Conservation (phyloP, 2,329 filamentous ascomycete species). For the Chaetomiaceae sp. region DNA sequence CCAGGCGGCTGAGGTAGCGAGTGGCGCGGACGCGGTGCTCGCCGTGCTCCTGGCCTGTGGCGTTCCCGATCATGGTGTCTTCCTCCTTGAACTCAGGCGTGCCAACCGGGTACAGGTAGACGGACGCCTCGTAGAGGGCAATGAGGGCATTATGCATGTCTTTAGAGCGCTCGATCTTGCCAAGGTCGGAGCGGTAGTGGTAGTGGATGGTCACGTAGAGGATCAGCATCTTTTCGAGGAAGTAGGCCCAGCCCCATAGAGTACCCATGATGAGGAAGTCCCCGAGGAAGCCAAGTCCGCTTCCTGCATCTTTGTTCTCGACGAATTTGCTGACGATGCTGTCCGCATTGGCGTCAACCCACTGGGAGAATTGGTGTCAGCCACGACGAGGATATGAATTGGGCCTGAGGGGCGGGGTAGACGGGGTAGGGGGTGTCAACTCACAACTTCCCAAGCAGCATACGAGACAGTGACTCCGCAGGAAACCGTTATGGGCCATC, state of each 20-base stretch:
- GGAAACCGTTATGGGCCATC: slow-evolving; percentile 22
- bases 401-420: too few relatives aligned
- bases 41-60: slow-evolving; percentile 22
- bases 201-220: slow-evolving; percentile 28
- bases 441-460: slow-evolving; percentile 17
- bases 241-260: slow-evolving; percentile 27
- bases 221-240: slow-evolving; percentile 27
- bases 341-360: slow-evolving; percentile 15
- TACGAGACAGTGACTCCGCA: slow-evolving; percentile 17
- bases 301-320: slow-evolving; percentile 6
- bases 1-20: slow-evolving; percentile 21
- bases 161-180: slow-evolving; percentile 21
- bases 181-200: slow-evolving; percentile 24
- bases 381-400: too few relatives aligned
- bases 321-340: slow-evolving; percentile 19
- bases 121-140: slow-evolving; percentile 25
- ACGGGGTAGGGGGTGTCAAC: neutral
- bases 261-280: slow-evolving; percentile 21
- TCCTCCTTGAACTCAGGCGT: slow-evolving; percentile 21
- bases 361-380: slow-evolving; percentile 4
- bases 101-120: slow-evolving; percentile 23
- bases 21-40: slow-evolving; percentile 22
- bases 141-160: slow-evolving; percentile 27
- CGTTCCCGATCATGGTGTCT: slow-evolving; percentile 25
- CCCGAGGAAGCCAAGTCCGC: slow-evolving; percentile 15